Base-by-base conservation (phyloP, 1,284 basidiomycete species). In the Wallemia ichthyophaga region DNA sequence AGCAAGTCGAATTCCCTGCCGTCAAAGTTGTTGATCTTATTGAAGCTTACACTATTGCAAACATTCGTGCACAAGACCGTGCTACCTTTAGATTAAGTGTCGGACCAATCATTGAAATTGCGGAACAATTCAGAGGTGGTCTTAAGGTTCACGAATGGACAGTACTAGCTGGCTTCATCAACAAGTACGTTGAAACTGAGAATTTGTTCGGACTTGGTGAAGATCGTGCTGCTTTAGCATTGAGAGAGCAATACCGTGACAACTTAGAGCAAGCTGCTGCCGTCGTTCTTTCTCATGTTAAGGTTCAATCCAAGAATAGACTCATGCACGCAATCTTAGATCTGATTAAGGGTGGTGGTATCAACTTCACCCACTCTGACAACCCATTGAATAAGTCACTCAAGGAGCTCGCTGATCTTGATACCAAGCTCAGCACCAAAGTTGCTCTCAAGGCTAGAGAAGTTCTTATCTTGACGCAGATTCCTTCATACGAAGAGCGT, bases 401-500 rank as follows among this genome's bases (percentile, higher is more conserved):
- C 62, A 82, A 81, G 65, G 77, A 78, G 61, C 76, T 94, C 57
- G 85, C 91, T 58, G 77, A 77, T 33, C 78, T 98, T 53, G 89
- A 94, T 70, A 81, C 84, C 58, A 84, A 83, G 65, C 85, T 85
- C 5, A 89, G 88, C 13, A 83, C 80, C 54, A 76, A 81, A 65
- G 89, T 94, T 58, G 80, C 91, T 1, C 74, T 99, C 66, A 98
- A 95, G 73, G 92, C 94, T 57, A 84, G 94, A 59, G 94, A 99
- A 73, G 94, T 96, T 11, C 77, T 95, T 62, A 95, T 99, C 66
- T 77, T 85, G 28, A 87, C 87, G 59, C 86, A 92, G 69, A 83
- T 98, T 78, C 94, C 94, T 17, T 94, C 88, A 32, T 91, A 89
- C 67, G 87, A 92, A 67, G 94, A 98, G 69, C 84, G 94, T 62